Base-by-base conservation (phyloP, 192 early-diverging fungal species). In the Coemansia guatemalensis region DNA sequence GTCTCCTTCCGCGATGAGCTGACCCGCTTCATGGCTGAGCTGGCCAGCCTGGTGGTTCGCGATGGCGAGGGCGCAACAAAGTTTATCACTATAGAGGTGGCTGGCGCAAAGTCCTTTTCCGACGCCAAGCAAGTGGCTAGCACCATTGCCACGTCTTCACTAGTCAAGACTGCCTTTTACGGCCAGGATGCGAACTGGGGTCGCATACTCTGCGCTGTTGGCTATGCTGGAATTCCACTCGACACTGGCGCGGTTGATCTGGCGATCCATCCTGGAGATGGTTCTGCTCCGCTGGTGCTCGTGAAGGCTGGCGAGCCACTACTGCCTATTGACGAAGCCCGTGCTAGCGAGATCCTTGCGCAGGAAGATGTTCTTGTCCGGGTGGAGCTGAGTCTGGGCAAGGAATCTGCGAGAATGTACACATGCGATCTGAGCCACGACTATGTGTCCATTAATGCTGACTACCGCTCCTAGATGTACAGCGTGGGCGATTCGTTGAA, bases 121-220 rank as follows among this genome's bases (percentile, higher is more conserved):
- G 91, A 89, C 3, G 95, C 92, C 22, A 93, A 93, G 73, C 82
- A 82, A 33, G 87, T 95, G 6, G 92, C 93, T 1, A 86, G 85
- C 11, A 90, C 95, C 0, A 93, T 98, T 44, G 90, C 94, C 1
- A 97, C 92, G 2, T 97, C 95, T 8, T 89, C 92, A 44, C 75
- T 98, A 30, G 94, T 98, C 49, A 98, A 98, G 77, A 97, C 96
- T 0, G 96, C 96, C 18, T 81, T 98, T 32, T 98, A 90, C 67
- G 96, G 96, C 1, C 88, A 93, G 73, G 96, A 98, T 79, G 96
- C 96, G 48, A 98, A 98, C 75, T 98, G 96, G 96, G 96, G 96
- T 22, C 88, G 96, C 35, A 92, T 96, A 52, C 79, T 95, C 26
- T 96, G 94, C 59, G 94, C 94, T 0, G 90, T 95, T 14, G 94